Base-by-base conservation (phyloP, 1,139 yeast species). In the Zygoascus hellenicus region DNA sequence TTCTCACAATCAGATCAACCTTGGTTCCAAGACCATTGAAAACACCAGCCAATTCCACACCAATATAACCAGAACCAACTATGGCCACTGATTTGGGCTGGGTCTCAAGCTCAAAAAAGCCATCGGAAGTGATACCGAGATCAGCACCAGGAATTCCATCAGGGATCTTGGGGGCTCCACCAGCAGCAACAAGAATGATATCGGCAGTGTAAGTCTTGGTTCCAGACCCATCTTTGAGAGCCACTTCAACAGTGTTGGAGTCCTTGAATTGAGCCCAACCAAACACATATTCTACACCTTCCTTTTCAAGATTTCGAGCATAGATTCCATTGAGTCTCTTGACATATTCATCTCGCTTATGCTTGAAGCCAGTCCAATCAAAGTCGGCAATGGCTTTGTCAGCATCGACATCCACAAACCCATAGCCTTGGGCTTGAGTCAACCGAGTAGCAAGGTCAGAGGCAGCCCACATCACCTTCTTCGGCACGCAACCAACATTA, bases 401-500 rank as follows among this genome's bases (percentile, higher is more conserved):
- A 31, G 78, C 75, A 48, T 78, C 79, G 37, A 75, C 77, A 46
- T 64, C 72, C 5, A 72, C 64, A 57, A 92, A 82, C 0, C 96
- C 96, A 63, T 92, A 92, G 52, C 84, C 87, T 54, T 76, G 72
- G 53, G 95, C 92, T 48, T 87, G 84, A 46, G 74, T 71, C 55
- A 83, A 72, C 61, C 80, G 80, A 54, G 79, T 78, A 17, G 97
- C 97, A 66, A 86, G 70, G 58, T 89, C 96, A 31, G 92, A 82
- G 16, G 97, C 96, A 57, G 89, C 81, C 98, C 98, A 92, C 97
- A 92, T 90, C 45, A 94, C 89, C 67, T 92, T 92, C 75, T 92
- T 92, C 42, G 99, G 99, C 34, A 92, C 98, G 75, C 99, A 92
- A 14, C 99, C 99, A 39, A 90, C 98, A 65, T 94, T 94, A 55